Evolutionary conservation across 495 filamentous ascomycete species (phyloP), one percentile per base, ranked within the genome.

Genomic region (Peziza echinospora): DNA sequence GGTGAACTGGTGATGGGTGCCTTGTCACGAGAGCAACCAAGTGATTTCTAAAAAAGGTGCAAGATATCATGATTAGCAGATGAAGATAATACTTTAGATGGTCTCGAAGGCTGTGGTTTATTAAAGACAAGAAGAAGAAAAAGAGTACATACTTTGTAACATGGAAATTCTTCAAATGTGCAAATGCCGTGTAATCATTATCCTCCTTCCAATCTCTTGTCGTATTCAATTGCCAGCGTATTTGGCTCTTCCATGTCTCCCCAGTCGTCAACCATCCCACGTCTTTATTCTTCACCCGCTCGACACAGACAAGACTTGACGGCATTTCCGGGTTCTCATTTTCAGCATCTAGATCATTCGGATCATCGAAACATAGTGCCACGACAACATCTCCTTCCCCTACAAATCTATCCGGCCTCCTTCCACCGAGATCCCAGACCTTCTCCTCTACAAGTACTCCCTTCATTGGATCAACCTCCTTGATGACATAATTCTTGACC

Each of bases 161-260:
- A 49, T 59, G 56, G 28, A 59, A 59, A 47, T 59, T 59, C 24
- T 58, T 58, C 6, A 59, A 17, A 43, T 59, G 55, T 9, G 56
- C 55, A 42, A 52, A 58, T 24, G 54, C 50, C 17, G 45, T 49
- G 51, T 59, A 59, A 19, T 30, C 8, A 6, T 7, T 16, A 26
- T 54, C 49, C 34, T 59, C 56, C 16, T 39, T 47, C 56, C 56
- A 59, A 17, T 55, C 47, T 19, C 9, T 43, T 19, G 39, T 43
- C 41, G 58, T 47, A 40, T 59, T 49, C 28, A 59, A 59, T 30
- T 59, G 55, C 56, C 56, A 59, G 40, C 58, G 17, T 16, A 56
- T 43, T 23, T 45, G 55, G 11, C 55, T 58, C 41, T 46, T 40
- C 17, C 30, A 37, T 37, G 45, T 41, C 25, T 49, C 44, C 3